These are phyloP conservation scores for Cyanidioschyzon merolae DNA, from an alignment of 23 red algal genomes.

Conservation along the genomic window DNA sequence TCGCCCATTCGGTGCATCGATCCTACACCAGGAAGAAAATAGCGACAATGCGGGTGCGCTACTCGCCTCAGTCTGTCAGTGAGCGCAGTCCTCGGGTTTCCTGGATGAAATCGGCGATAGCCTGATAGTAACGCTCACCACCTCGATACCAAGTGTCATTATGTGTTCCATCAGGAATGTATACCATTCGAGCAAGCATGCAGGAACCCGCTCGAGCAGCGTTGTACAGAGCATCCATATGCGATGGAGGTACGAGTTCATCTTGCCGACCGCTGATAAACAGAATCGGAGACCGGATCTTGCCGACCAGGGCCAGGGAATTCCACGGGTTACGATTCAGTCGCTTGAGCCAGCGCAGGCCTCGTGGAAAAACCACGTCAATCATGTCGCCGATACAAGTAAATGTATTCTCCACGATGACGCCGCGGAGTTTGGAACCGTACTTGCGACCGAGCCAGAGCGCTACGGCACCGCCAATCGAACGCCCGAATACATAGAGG, in stretches of 20 bases:
- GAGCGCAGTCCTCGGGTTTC: not conserved
- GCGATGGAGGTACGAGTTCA: slow-evolving; percentile 62
- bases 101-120: slow-evolving; percentile 48
- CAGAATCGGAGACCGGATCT: slow-evolving; percentile 48
- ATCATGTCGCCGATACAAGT: slow-evolving; percentile 68
- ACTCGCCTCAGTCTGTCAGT: not conserved
- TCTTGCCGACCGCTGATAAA: slow-evolving; percentile 68
- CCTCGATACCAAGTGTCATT: slow-evolving; percentile 94
- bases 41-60: too few species aligned
- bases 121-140: slow-evolving; percentile 39
- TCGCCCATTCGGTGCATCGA: too few species aligned
- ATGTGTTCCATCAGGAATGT: slow-evolving; percentile 52
- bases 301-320: slow-evolving; percentile 26
- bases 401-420: slow-evolving; percentile 93
- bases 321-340: slow-evolving; percentile 88
- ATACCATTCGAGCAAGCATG: slow-evolving; percentile 27
- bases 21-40: too few species aligned
- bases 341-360: slow-evolving; percentile 44
- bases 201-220: slow-evolving; percentile 4
- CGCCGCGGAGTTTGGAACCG: slow-evolving; percentile 25
- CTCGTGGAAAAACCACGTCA: slow-evolving; percentile 54
- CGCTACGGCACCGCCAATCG: slow-evolving; percentile 70
- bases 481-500: slow-evolving; percentile 63
- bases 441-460: slow-evolving; percentile 29
- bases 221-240: slow-evolving; percentile 40